A percentile compares a stretch with the other conserved stretches of the same genome.
Evolutionary conservation across 345 rosid species (phyloP).

Genomic region (Crucihimalaya himalaica): DNA sequence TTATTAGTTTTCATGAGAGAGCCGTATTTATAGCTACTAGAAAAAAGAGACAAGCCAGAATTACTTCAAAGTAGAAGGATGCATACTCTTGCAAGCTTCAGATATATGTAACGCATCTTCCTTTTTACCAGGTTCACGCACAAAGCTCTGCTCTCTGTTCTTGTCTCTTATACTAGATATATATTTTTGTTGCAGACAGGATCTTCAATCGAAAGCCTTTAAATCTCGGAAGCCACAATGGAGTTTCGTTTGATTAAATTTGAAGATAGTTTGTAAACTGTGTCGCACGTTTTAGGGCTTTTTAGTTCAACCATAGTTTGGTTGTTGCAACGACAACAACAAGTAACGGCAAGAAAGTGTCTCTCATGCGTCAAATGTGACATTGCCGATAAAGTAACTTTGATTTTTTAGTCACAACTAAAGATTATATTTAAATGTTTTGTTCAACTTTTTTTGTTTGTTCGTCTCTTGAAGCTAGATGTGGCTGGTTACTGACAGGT

Average conservation of each 20-base stretch:
- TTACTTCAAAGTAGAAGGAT: slow-evolving; percentile 28
- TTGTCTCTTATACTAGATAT: background rate
- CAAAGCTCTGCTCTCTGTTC: slow-evolving; percentile 5
- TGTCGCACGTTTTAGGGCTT: slow-evolving; percentile 23
- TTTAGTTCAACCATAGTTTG: slow-evolving; percentile 38
- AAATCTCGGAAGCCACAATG: background rate
- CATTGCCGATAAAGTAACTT: slow-evolving; percentile 25
- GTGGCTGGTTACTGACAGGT: background rate
- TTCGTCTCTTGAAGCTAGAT: background rate
- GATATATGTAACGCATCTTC: slow-evolving; percentile 23
- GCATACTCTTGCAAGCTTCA: slow-evolving; percentile 24
- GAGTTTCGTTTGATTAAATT: background rate
- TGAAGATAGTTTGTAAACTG: slow-evolving; percentile 2
- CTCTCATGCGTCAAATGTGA: slow-evolving; percentile 36
- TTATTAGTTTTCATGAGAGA: slow-evolving; percentile 1
- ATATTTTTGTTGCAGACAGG: background rate
- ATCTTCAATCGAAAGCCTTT: background rate
- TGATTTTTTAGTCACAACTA: background rate
- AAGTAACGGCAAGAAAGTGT: slow-evolving; percentile 38
- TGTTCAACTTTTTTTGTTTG: background rate
- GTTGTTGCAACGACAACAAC: slow-evolving; percentile 35
- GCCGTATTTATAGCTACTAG: slow-evolving; percentile 2
- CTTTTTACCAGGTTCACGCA: slow-evolving; percentile 25
- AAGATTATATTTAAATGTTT: background rate
- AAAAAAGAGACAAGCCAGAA: background rate